phyloP scores from a whole-genome alignment of 257 asterid species.

The Fraxinus anomala region DNA sequence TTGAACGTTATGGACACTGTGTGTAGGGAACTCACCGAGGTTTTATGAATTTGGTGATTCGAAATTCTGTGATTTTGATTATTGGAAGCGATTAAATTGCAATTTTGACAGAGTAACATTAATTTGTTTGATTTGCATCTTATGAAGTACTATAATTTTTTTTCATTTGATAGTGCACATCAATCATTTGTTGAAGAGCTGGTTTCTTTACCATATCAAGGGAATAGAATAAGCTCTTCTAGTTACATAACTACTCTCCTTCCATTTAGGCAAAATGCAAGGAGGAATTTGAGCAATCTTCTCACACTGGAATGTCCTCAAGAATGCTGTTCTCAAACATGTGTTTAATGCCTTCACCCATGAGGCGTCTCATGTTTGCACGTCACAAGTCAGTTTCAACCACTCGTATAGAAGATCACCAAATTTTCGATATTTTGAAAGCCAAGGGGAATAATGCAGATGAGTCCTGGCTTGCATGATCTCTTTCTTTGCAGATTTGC shows the following conservation, averaged over 20 bases:
- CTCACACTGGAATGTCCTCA: slow-evolving; percentile 62
- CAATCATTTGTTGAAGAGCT: too few species aligned
- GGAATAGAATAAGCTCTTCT: neutral
- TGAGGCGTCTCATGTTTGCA: slow-evolving; percentile 41
- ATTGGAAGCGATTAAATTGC: too few species aligned
- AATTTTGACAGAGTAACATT: too few species aligned
- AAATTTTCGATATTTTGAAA: slow-evolving; percentile 65
- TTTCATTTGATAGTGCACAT: too few species aligned
- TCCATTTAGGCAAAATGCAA: slow-evolving; percentile 64
- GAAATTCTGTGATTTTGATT: neutral
- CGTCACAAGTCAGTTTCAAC: slow-evolving; percentile 73
- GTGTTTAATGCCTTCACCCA: slow-evolving; percentile 53
- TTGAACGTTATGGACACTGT: neutral
- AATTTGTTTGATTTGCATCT: too few species aligned
- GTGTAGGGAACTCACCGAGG: too few species aligned
- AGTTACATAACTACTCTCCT: slow-evolving; percentile 10
- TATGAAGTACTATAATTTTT: too few species aligned
- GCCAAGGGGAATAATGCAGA: slow-evolving; percentile 83
- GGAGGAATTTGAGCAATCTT: slow-evolving; percentile 76
- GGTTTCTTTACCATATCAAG: neutral
- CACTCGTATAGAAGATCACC: slow-evolving; percentile 85
- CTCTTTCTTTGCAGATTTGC: too few species aligned
- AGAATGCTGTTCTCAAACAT: slow-evolving; percentile 66
- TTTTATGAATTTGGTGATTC: slow-evolving; percentile 14
- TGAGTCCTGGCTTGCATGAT: slow-evolving; percentile 75